These are phyloP conservation scores for Wallacemonas rigidus DNA, from an alignment of 208 protist species.

Conservation along the genomic window DNA sequence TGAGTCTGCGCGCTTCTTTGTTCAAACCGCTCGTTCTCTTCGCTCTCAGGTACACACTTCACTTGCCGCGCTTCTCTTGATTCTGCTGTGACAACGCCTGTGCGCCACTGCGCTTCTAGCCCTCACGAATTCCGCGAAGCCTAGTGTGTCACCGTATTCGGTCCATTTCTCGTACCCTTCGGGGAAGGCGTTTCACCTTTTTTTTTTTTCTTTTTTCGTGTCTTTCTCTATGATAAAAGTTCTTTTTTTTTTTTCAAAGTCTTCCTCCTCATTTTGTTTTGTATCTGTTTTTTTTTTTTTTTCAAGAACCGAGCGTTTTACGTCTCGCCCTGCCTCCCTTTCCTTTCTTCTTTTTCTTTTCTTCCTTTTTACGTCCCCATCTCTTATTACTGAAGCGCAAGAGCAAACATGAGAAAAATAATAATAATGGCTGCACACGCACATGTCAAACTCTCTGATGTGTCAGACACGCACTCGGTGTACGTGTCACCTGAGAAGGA, in stretches of 20 bases:
- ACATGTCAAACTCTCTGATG: no score
- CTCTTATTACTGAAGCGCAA: neutral
- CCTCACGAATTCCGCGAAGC: neutral
- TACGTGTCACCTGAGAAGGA: no score
- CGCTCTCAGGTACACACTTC: no score
- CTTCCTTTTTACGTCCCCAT: neutral
- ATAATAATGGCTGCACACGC: neutral
- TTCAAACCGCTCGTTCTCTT: neutral
- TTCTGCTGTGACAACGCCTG: neutral
- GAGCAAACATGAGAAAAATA: neutral
- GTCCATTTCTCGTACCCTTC: neutral
- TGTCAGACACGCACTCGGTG: no score
- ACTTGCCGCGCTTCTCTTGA: neutral
- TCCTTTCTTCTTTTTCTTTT: slow-evolving; percentile 10
- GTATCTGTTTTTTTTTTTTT: neutral
- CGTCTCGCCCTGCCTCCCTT: slow-evolving; percentile 2
- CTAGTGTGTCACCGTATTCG: no score
- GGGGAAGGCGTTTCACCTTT: neutral
- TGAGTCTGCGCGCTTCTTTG: neutral
- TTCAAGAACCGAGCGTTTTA: neutral
- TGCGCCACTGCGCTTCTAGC: neutral
- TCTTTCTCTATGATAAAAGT: neutral
- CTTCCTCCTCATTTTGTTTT: neutral
- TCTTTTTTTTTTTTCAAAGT: slow-evolving; percentile 3
- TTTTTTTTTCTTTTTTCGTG: neutral